Evolutionary conservation across 1,139 yeast species (phyloP).

Genomic region (Sugiyamaella pinicola): DNA sequence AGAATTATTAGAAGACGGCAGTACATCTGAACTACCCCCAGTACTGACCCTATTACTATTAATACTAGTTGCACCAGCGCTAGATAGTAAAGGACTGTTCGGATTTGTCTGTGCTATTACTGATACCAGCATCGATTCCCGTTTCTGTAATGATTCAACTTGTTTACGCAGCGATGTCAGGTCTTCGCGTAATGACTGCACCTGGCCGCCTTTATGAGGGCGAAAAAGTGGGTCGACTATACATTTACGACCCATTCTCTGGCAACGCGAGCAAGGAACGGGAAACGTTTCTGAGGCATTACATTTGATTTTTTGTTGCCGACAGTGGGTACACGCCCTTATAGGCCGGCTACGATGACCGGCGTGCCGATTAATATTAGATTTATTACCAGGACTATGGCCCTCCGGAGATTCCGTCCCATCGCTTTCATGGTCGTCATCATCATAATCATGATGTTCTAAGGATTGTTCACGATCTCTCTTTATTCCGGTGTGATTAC

Average conservation of each 20-base stretch:
- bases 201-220: conserved; percentile 90
- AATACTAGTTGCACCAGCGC: not conserved
- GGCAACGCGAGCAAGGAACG: conserved; percentile 79
- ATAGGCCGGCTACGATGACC: conserved; percentile 59
- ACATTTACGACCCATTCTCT: conserved; percentile 75
- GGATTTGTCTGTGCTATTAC: conserved; percentile 33
- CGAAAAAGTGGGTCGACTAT: conserved; percentile 89
- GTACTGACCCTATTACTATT: not conserved
- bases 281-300: conserved; percentile 87
- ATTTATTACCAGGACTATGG: conserved; percentile 3
- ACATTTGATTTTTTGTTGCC: conserved; percentile 93
- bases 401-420: conserved; percentile 10
- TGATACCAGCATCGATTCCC: conserved; percentile 45
- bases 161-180: conserved; percentile 79
- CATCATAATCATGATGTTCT: conserved; percentile 2
- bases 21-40: not conserved
- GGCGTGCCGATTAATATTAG: not conserved
- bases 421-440: conserved; percentile 9
- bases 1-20: not conserved
- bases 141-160: conserved; percentile 69
- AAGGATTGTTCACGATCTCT: conserved; percentile 4
- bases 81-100: conserved; percentile 21
- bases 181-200: conserved; percentile 80
- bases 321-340: conserved; percentile 89
- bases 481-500: not conserved